A percentile compares a stretch with the other conserved stretches of the same genome.
These are phyloP conservation scores for Xylaria digitata DNA, from an alignment of 2,329 filamentous ascomycete genomes.

Conservation along the genomic window DNA sequence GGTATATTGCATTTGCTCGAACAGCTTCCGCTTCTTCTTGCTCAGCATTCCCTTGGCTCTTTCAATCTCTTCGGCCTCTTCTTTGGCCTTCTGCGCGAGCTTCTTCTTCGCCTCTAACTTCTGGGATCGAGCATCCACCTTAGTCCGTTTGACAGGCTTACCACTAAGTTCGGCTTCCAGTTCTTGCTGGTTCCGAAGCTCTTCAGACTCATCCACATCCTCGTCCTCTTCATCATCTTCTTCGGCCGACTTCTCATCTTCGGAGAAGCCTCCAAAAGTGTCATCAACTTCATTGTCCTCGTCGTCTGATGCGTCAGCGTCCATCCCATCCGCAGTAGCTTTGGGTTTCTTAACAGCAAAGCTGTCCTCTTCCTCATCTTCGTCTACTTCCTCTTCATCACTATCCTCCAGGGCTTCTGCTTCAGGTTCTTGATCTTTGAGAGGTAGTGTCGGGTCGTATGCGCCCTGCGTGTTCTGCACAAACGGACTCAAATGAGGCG, in stretches of 20 bases:
- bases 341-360: conserved; percentile 55
- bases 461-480: conserved; percentile 86
- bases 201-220: conserved; percentile 68
- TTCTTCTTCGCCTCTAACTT: conserved; percentile 78
- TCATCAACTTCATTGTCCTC: conserved; percentile 59
- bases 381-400: conserved; percentile 63
- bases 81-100: conserved; percentile 74
- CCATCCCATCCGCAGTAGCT: conserved; percentile 61
- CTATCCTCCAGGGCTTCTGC: conserved; percentile 81
- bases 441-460: conserved; percentile 88
- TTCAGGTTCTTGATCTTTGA: conserved; percentile 89
- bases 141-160: conserved; percentile 64
- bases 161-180: conserved; percentile 92
- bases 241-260: conserved; percentile 57
- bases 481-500: conserved; percentile 95
- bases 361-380: conserved; percentile 54
- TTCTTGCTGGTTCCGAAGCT: conserved; percentile 83
- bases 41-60: conserved; percentile 98
- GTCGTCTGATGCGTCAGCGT: conserved; percentile 61
- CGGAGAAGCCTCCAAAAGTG: conserved; percentile 64
- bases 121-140: conserved; percentile 66
- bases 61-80: conserved; percentile 88
- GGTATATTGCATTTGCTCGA: conserved; percentile 96
- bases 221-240: conserved; percentile 50
- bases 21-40: conserved; percentile 96